Evolutionary conservation across 2,329 filamentous ascomycete species (phyloP), one percentile per base, ranked within the genome.

Genomic region (Scopulariopsis brevicaulis): DNA sequence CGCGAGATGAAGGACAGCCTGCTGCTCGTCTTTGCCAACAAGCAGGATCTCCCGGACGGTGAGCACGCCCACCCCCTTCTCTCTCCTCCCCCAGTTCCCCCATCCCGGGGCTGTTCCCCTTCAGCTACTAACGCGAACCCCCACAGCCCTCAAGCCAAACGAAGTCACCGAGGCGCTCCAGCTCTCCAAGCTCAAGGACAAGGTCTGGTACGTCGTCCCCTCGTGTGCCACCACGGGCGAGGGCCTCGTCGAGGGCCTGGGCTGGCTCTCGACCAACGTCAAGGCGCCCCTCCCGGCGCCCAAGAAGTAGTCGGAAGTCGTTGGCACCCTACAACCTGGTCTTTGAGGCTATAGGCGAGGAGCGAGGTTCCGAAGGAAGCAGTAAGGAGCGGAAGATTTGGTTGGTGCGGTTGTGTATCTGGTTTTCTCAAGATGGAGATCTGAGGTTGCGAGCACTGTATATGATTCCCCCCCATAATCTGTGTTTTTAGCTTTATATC

Each of bases 1-100:
- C 86, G 93, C 63, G 94, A 99, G 80, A 93, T 97, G 85, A 92
- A 94, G 77, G 93, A 97, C 70, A 92, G 91, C 61, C 79, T 97
- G 66, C 78, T 99, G 65, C 77, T 97, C 61, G 93, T 99, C 50
- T 97, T 99, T 73, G 94, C 94, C 69, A 99, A 99, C 80, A 99
- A 99, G 83, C 94, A 97, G 77, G 94, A 99, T 83, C 78, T 97
- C 65, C 79, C 82, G 60, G 89, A 90, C 69, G 85, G 90, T 89
- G 74, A 35, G 55, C 20, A 53, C 57, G 54, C 25, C 37, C 20
- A 24, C 10, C 57, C 28, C 28, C 18, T 53, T 10, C 20, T 20
- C 46, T 20, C 24, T 37, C 53, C 34, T 54, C 6, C 24, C 53
- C 28, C 18, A 32, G 14, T 32, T 35, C 51, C 28, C 8, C 34